Percentiles rank a stretch among this genome's conserved stretches.
These are phyloP conservation scores for Nowakowskiella sp. DNA, from an alignment of 192 early-diverging fungal genomes.

Conservation along the genomic window DNA sequence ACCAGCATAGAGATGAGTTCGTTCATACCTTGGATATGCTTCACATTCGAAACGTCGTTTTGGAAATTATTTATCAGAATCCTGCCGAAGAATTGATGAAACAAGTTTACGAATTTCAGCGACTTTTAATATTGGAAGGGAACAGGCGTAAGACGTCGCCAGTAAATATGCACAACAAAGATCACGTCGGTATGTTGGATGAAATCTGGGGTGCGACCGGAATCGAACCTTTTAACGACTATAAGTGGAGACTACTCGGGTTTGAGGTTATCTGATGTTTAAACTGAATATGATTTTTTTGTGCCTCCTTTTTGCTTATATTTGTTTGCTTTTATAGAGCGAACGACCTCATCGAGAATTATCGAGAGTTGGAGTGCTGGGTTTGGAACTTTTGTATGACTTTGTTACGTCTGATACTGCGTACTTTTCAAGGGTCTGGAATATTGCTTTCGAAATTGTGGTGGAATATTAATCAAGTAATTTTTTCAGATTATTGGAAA, in stretches of 20 bases:
- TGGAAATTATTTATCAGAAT: slow-evolving; percentile 32
- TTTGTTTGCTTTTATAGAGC: slow-evolving; percentile 28
- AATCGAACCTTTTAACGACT: slow-evolving; percentile 22
- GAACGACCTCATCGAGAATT: slow-evolving; percentile 56
- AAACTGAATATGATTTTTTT: background rate
- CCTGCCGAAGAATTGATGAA: slow-evolving; percentile 56
- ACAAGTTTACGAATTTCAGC: slow-evolving; percentile 59
- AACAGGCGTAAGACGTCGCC: slow-evolving; percentile 38
- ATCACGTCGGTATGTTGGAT: slow-evolving; percentile 40
- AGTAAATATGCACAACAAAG: slow-evolving; percentile 39
- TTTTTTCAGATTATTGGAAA: slow-evolving; percentile 33
- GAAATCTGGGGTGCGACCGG: slow-evolving; percentile 49
- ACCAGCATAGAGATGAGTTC: slow-evolving; percentile 39
- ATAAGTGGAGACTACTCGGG: slow-evolving; percentile 57
- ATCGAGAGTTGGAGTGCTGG: slow-evolving; percentile 51
- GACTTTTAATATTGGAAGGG: slow-evolving; percentile 48
- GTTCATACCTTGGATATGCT: slow-evolving; percentile 42
- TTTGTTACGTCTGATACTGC: slow-evolving; percentile 43
- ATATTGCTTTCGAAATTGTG: slow-evolving; percentile 1
- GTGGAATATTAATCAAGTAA: background rate
- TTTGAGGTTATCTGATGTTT: slow-evolving; percentile 44
- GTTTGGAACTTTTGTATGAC: slow-evolving; percentile 50
- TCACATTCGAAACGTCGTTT: slow-evolving; percentile 36
- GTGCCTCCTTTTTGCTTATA: background rate
- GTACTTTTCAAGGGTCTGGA: slow-evolving; percentile 13